phyloP scores from a whole-genome alignment of 768 basidiomycete species.

The Phallus indusiatus region DNA sequence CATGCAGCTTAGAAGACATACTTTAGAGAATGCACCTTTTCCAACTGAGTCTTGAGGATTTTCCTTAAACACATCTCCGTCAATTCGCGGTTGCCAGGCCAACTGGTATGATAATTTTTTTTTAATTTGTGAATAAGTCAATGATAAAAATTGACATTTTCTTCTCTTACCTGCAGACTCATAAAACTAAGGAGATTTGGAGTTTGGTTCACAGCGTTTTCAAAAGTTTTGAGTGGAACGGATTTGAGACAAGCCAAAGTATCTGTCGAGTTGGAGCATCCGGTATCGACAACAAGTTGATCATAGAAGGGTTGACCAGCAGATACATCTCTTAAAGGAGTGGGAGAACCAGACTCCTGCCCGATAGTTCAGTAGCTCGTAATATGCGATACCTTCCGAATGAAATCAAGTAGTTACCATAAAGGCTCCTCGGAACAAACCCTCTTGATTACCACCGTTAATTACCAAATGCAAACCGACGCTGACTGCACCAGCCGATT shows the following conservation, averaged over 20 bases:
- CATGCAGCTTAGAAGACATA: slow-evolving; percentile 15
- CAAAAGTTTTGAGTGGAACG: slow-evolving; percentile 27
- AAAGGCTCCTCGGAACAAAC: slow-evolving; percentile 39
- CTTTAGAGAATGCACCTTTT: slow-evolving; percentile 34
- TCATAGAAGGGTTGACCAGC: slow-evolving; percentile 39
- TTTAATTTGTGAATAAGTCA: too few relatives aligned
- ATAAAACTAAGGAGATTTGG: slow-evolving; percentile 29
- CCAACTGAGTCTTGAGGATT: slow-evolving; percentile 33
- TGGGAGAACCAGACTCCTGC: slow-evolving; percentile 33
- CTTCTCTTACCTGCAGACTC: slow-evolving; percentile 3
- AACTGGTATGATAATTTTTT: slow-evolving; percentile 15
- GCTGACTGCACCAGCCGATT: slow-evolving; percentile 50
- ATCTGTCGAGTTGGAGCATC: slow-evolving; percentile 30
- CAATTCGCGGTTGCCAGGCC: slow-evolving; percentile 41
- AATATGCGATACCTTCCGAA: neutral
- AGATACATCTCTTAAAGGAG: slow-evolving; percentile 33
- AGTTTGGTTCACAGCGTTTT: slow-evolving; percentile 30
- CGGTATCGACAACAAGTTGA: slow-evolving; percentile 29
- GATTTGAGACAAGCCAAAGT: slow-evolving; percentile 33
- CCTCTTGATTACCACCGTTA: slow-evolving; percentile 35
- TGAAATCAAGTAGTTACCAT: slow-evolving; percentile 24
- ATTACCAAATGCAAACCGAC: slow-evolving; percentile 42
- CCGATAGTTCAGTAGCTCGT: neutral
- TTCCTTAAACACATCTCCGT: slow-evolving; percentile 39
- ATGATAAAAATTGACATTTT: too few relatives aligned